Conservation (phyloP, 108 stramenopile species). For the Fragilaria radians region DNA sequence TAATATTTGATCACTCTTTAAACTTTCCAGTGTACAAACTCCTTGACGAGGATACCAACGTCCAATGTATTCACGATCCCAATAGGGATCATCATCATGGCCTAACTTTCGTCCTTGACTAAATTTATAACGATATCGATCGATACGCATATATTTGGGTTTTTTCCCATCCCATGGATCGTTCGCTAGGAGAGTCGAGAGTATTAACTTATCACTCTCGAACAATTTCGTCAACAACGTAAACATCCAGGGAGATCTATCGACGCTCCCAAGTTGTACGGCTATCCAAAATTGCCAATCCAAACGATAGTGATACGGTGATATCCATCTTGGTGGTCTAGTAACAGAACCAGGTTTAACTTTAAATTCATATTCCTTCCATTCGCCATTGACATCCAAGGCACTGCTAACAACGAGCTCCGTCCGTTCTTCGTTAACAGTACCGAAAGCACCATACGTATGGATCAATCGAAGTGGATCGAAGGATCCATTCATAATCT, state of each 20-base stretch:
- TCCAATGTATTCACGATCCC: slow-evolving; percentile 40
- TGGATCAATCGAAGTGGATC: slow-evolving; percentile 46
- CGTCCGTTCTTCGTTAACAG: slow-evolving; percentile 35
- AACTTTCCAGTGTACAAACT: slow-evolving; percentile 7
- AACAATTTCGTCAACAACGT: slow-evolving; percentile 40
- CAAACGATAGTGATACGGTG: slow-evolving; percentile 56
- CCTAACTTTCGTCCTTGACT: slow-evolving; percentile 7
- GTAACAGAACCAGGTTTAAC: slow-evolving; percentile 52
- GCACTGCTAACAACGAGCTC: slow-evolving; percentile 51
- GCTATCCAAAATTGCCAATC: slow-evolving; percentile 75
- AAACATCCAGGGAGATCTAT: slow-evolving; percentile 49
- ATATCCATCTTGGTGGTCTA: slow-evolving; percentile 32
- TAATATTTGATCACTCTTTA: not conserved
- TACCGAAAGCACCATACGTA: slow-evolving; percentile 62
- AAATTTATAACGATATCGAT: slow-evolving; percentile 47
- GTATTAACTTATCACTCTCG: slow-evolving; percentile 39
- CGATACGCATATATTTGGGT: slow-evolving; percentile 56
- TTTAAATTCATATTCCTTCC: slow-evolving; percentile 60
- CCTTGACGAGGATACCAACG: slow-evolving; percentile 47
- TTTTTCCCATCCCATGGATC: slow-evolving; percentile 38
- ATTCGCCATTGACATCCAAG: slow-evolving; percentile 28
- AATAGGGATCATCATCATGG: slow-evolving; percentile 28
- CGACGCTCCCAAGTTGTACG: slow-evolving; percentile 17
- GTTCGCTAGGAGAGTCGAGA: slow-evolving; percentile 26
- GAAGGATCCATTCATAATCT: slow-evolving; percentile 66